These are phyloP conservation scores for Citrus unshiu DNA, from an alignment of 345 rosid genomes.

Conservation along the genomic window DNA sequence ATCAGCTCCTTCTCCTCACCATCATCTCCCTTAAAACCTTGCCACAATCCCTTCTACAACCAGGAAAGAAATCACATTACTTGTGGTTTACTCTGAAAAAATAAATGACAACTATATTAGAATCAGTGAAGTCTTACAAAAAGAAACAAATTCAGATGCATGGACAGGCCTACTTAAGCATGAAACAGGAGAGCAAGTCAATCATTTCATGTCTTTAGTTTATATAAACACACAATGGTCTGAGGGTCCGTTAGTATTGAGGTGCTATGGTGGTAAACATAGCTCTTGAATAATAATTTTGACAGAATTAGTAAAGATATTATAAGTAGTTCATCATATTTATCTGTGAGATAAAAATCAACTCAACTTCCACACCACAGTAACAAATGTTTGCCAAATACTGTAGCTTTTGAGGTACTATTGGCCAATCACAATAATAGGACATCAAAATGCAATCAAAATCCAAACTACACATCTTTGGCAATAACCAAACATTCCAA, in stretches of 20 bases:
- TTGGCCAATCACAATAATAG: too few species aligned
- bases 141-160: neutral
- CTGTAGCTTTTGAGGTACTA: too few species aligned
- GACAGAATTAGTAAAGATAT: too few species aligned
- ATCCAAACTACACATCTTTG: neutral
- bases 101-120: neutral
- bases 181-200: neutral
- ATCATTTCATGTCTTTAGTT: neutral
- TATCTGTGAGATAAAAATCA: too few species aligned
- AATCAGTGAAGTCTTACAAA: neutral
- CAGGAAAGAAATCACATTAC: slow-evolving; percentile 12
- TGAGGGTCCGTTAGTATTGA: too few species aligned
- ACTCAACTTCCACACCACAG: too few species aligned
- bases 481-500: neutral
- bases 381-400: too few species aligned
- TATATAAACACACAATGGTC: neutral
- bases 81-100: neutral
- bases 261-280: too few species aligned
- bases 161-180: neutral
- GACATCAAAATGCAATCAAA: neutral
- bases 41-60: slow-evolving; percentile 65
- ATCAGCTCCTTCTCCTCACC: slow-evolving; percentile 41
- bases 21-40: slow-evolving; percentile 50
- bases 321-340: too few species aligned
- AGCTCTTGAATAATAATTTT: too few species aligned